Base-by-base conservation (phyloP, 2,329 filamentous ascomycete genomes). In the Aureobasidium sp. region DNA sequence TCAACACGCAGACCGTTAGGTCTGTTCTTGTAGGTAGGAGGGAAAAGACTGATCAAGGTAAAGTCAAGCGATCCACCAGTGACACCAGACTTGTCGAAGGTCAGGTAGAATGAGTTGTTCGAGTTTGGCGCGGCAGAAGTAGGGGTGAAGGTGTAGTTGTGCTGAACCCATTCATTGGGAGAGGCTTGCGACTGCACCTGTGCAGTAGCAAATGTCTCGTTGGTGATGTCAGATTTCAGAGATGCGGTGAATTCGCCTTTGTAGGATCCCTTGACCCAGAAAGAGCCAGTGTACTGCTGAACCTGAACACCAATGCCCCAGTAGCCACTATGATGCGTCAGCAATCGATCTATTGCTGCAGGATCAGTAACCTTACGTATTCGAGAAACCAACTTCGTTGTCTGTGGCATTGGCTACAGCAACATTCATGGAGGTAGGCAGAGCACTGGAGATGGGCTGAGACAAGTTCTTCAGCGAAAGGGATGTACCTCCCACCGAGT, bases 41-140 rank as follows among this genome's bases (percentile, higher is more conserved):
- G 84, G 72, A 86, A 86, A 15, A 86, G 68, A 62, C 81, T 83
- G 69, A 86, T 81, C 24, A 86, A 69, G 67, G 82, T 82, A 62
- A 86, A 84, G 69, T 84, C 78, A 1, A 85, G 72, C 3, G 77
- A 78, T 5, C 74, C 74, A 5, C 73, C 72, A 24, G 72, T 72
- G 7, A 73, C 74, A 69, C 78, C 62, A 5, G 65, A 69, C 29
- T 77, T 71, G 59, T 84, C 78, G 65, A 84, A 85, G 0, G 79
- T 80, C 8, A 86, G 73, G 0, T 76, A 74, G 64, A 85, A 83
- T 0, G 79, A 81, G 67, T 66, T 66, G 65, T 67, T 66, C 20
- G 63, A 63, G 47, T 72, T 71, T 39, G 72, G 65, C 1, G 65
- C 70, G 17, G 64, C 69, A 65, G 68, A 67, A 7, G 66, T 65